Percentiles rank a stretch among this genome's conserved stretches.
Evolutionary conservation across 108 stramenopile genomes (phyloP).

Genomic region (Epithemia pelagica): DNA sequence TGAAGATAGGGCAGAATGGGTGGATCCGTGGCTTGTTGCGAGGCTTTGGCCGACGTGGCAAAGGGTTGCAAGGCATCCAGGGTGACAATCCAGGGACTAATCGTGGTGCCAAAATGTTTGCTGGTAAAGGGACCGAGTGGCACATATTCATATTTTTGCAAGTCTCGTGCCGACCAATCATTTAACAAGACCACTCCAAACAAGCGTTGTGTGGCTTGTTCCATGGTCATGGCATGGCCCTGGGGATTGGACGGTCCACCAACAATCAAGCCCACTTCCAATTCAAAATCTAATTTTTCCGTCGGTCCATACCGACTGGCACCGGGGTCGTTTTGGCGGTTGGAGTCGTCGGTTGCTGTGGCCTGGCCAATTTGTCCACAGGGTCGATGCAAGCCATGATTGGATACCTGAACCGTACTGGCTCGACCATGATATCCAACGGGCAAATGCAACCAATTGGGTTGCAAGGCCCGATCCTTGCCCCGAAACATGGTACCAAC

Average conservation of each 20-base stretch:
- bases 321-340: no score
- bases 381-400: constrained; percentile 58
- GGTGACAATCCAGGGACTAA: constrained; percentile 89
- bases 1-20: constrained; percentile 68
- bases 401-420: constrained; percentile 51
- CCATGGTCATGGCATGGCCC: constrained; percentile 38
- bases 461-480: constrained; percentile 85
- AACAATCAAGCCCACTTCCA: constrained; percentile 89
- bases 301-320: constrained; percentile 78
- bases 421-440: constrained; percentile 90
- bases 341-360: constrained; percentile 52
- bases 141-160: constrained; percentile 91
- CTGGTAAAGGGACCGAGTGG: constrained; percentile 92
- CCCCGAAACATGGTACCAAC: constrained; percentile 91
- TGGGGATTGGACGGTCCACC: constrained; percentile 47
- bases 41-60: constrained; percentile 46
- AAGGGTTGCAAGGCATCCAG: constrained; percentile 72
- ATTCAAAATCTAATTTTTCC: constrained; percentile 83
- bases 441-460: constrained; percentile 90
- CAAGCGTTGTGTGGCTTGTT: constrained; percentile 74
- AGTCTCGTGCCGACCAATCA: constrained; percentile 89
- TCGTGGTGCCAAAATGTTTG: constrained; percentile 89
- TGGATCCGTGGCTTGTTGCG: constrained; percentile 36
- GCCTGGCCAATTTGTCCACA: constrained; percentile 84
- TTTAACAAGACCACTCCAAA: constrained; percentile 92